Base-by-base conservation (phyloP, 192 early-diverging fungal genomes). In the Paraglomus brasilianum region DNA sequence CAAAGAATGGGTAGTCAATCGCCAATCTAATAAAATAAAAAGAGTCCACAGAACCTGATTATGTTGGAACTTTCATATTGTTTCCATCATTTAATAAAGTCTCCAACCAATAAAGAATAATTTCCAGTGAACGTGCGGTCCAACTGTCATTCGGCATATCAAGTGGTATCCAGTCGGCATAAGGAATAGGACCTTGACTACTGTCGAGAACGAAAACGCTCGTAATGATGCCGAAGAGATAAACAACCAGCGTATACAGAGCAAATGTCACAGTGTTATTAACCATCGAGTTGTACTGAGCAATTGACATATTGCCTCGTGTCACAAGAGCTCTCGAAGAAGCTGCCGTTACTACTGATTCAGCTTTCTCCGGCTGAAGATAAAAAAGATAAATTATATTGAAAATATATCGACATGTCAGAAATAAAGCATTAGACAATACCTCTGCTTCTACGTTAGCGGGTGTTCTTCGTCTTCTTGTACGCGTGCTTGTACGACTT, bases 161-260 rank as follows among this genome's bases (percentile, higher is more conserved):
- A 50, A 50, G 17, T 10, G 46, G 46, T 15, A 47, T 30, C 48
- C 48, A 47, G n/a, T 50, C 64, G 10, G 36, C 40, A 50, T 50
- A 47, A 1, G 46, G 17, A 41, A 62, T 58, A 4, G 73, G 46
- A 8, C 70, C 71, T 10, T 48, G 69, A 22, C 76, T 69, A 48
- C 50, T 78, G 51, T 81, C 79, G 45, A 81, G 70, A 17, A 81
- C 62, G 61, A 81, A 81, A 0, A 77, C 78, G 38, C 77, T 78
- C 14, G 79, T 81, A 22, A 81, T 77, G 46, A 81, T 81, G 17
- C 79, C 79, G 66, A 81, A 81, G 50, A 78, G 53, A 74, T 81
- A 81, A 9, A 81, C 70, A 9, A 81, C 58, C 14, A 81, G 73
- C 11, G 79, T 81, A 60, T 81, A 81, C 14, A 81, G 58, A 5